Evolutionary conservation across 805 yeast genomes (phyloP).

Genomic region (Wickerhamomyces strasburgensis): DNA sequence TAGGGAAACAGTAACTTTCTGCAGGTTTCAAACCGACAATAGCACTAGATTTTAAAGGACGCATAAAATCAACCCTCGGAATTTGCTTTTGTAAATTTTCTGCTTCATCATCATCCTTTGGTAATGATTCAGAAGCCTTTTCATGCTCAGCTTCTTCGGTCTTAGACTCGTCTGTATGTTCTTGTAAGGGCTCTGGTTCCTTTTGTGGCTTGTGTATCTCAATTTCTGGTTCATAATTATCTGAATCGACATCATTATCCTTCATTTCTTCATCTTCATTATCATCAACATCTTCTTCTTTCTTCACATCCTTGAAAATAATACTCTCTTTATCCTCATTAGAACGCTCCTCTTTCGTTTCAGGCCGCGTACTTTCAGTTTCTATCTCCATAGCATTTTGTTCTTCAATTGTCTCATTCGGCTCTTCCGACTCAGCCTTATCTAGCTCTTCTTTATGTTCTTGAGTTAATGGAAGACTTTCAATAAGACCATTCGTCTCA

Average conservation of each 20-base stretch:
- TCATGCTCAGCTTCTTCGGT: neutral
- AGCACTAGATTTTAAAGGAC: slow-evolving; percentile 9
- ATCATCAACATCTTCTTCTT: slow-evolving; percentile 1
- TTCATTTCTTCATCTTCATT: slow-evolving; percentile 1
- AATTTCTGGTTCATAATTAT: slow-evolving; percentile 16
- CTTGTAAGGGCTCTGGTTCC: neutral
- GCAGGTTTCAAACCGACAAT: slow-evolving; percentile 19
- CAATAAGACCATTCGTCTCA: slow-evolving; percentile 9
- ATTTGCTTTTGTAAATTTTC: neutral
- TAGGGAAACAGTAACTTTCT: slow-evolving; percentile 43
- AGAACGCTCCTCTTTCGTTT: neutral
- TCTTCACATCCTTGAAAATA: neutral
- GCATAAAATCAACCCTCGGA: neutral
- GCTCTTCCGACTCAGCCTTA: slow-evolving; percentile 2
- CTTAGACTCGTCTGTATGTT: neutral
- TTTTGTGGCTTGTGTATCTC: neutral
- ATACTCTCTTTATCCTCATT: neutral
- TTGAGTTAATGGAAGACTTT: slow-evolving; percentile 14
- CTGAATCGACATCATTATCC: slow-evolving; percentile 12
- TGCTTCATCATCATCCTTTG: neutral
- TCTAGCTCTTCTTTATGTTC: slow-evolving; percentile 21
- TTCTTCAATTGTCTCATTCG: slow-evolving; percentile 10
- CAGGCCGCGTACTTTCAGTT: neutral
- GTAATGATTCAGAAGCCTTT: neutral
- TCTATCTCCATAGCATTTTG: too few species aligned